Evolutionary conservation across 345 rosid genomes (phyloP).

Genomic region (Melaleuca quinquenervia): DNA sequence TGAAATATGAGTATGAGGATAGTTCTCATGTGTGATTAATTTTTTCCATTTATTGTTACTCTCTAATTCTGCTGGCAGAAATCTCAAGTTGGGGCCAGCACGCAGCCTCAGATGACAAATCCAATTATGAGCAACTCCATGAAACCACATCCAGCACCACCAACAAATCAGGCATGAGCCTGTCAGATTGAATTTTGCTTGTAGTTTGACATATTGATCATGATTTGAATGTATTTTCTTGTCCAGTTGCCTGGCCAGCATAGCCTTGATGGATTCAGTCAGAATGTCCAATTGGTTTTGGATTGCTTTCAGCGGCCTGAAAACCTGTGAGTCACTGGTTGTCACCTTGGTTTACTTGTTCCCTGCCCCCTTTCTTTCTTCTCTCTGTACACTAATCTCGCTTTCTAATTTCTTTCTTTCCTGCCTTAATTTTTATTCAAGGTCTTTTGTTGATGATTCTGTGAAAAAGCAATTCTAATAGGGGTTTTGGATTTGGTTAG

Average conservation of each 20-base stretch:
- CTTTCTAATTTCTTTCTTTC: background rate
- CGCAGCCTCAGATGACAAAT: slow-evolving; percentile 50
- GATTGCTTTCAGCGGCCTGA: slow-evolving; percentile 48
- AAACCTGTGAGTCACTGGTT: slow-evolving; percentile 44
- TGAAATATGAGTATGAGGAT: background rate
- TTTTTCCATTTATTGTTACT: background rate
- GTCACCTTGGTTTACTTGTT: background rate
- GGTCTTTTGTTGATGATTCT: background rate
- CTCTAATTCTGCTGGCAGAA: slow-evolving; percentile 1
- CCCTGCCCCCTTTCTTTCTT: background rate
- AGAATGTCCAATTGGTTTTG: slow-evolving; percentile 32
- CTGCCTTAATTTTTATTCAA: background rate
- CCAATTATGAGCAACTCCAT: slow-evolving; percentile 26
- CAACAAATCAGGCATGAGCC: slow-evolving; percentile 44
- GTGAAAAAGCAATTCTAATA: background rate
- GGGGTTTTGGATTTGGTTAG: background rate
- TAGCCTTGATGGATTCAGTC: slow-evolving; percentile 24
- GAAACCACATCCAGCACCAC: slow-evolving; percentile 34
- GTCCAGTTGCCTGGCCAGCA: slow-evolving; percentile 35
- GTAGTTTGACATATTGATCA: background rate
- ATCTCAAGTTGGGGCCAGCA: slow-evolving; percentile 27
- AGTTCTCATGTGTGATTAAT: background rate
- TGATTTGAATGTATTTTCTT: background rate
- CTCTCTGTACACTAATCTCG: background rate
- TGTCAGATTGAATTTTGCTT: background rate